Percentiles rank a stretch among this genome's conserved stretches.
These are phyloP conservation scores for Leccinum truebloodii DNA, from an alignment of 768 basidiomycete genomes.

Conservation along the genomic window DNA sequence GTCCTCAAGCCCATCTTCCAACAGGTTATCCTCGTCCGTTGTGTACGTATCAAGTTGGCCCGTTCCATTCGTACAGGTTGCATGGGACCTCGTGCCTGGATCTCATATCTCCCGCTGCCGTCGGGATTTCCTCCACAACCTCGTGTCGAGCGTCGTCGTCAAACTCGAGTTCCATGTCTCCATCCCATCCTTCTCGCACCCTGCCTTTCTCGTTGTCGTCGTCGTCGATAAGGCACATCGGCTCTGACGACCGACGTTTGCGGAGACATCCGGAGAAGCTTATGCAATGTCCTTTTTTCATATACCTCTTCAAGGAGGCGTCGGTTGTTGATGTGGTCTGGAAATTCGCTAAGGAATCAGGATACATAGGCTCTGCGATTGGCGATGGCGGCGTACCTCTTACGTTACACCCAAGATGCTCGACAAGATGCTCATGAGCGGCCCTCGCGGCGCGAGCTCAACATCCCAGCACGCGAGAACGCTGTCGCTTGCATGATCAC, in stretches of 20 bases:
- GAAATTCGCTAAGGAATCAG: constrained; percentile 2
- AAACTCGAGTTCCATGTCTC: constrained; percentile 35
- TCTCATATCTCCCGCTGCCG: constrained; percentile 61
- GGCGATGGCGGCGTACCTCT: constrained; percentile 53
- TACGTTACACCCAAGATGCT: constrained; percentile 82
- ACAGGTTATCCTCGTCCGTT: no score
- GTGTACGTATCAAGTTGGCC: constrained; percentile 30
- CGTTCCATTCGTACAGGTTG: constrained; percentile 40
- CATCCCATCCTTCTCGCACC: constrained; percentile 41
- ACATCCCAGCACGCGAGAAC: constrained; percentile 61
- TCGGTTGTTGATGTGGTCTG: constrained; percentile 75
- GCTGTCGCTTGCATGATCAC: constrained; percentile 76
- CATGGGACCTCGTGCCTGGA: constrained; percentile 47
- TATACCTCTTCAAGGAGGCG: constrained; percentile 69
- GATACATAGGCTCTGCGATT: background rate
- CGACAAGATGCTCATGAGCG: constrained; percentile 73
- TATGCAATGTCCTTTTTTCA: constrained; percentile 57
- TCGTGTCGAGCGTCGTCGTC: constrained; percentile 20
- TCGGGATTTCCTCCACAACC: constrained; percentile 35
- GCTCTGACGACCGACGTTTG: constrained; percentile 19
- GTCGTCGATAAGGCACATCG: constrained; percentile 20
- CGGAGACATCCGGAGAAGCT: constrained; percentile 47
- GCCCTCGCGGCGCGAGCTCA: constrained; percentile 56
- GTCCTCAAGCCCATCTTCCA: no score
- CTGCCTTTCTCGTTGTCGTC: constrained; percentile 19